Conservation (phyloP, 2,329 filamentous ascomycete genomes). For the Aureobasidium sp. region DNA sequence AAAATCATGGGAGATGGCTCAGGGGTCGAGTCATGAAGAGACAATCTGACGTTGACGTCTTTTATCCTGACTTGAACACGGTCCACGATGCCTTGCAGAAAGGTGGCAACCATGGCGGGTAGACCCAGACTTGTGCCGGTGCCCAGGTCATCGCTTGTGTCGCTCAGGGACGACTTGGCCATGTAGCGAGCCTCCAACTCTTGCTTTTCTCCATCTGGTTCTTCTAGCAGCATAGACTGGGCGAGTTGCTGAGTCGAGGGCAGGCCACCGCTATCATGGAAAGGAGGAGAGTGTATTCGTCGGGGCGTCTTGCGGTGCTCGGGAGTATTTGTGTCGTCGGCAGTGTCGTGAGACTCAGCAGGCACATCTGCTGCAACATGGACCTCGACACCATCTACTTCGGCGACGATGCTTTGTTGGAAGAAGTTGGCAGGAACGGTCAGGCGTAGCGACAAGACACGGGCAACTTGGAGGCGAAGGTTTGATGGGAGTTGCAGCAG, state of each 20-base stretch:
- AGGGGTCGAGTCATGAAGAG: background rate
- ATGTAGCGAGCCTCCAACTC: slow-evolving; percentile 64
- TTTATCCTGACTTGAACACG: slow-evolving; percentile 60
- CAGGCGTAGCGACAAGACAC: slow-evolving; percentile 67
- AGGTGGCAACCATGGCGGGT: slow-evolving; percentile 62
- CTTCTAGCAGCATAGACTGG: slow-evolving; percentile 68
- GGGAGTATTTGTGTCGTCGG: slow-evolving; percentile 27
- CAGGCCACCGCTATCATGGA: slow-evolving; percentile 35
- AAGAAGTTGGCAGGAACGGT: slow-evolving; percentile 86
- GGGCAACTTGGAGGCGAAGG: slow-evolving; percentile 66
- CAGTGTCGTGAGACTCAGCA: background rate
- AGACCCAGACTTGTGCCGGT: slow-evolving; percentile 64
- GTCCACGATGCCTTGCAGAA: slow-evolving; percentile 68
- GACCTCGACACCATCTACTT: slow-evolving; percentile 74
- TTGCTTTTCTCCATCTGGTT: slow-evolving; percentile 58
- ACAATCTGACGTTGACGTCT: slow-evolving; percentile 53
- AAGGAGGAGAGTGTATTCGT: slow-evolving; percentile 27
- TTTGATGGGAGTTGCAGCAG: slow-evolving; percentile 67
- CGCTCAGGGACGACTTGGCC: slow-evolving; percentile 51
- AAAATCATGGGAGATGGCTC: background rate
- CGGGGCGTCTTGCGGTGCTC: slow-evolving; percentile 30
- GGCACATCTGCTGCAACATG: slow-evolving; percentile 32
- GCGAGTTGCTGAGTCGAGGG: slow-evolving; percentile 68
- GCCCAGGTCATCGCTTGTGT: slow-evolving; percentile 57
- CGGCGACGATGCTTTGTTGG: slow-evolving; percentile 71